These are phyloP conservation scores for Pleurotus ostreatus DNA, from an alignment of 768 basidiomycete genomes.

Conservation along the genomic window DNA sequence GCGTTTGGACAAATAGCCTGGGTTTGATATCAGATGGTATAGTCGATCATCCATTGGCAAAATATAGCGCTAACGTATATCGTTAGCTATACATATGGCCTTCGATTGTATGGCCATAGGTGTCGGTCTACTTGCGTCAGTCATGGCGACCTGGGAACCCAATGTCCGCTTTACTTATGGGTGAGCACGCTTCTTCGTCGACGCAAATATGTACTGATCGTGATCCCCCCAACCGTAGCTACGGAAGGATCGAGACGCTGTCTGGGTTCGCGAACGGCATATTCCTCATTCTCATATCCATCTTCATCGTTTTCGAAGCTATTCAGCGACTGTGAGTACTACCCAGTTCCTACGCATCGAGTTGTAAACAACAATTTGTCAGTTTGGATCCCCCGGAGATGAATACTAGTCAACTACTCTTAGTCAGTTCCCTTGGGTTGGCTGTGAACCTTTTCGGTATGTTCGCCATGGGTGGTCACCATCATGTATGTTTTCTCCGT, in stretches of 20 bases:
- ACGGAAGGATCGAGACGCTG: constrained; percentile 93
- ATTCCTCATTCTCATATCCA: constrained; percentile 88
- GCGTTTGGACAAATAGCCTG: constrained; percentile 95
- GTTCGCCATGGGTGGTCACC: constrained; percentile 97
- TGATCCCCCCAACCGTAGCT: constrained; percentile 39
- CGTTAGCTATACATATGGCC: constrained; percentile 95
- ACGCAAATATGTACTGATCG: background rate
- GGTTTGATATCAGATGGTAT: constrained; percentile 95
- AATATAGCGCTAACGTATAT: constrained; percentile 4
- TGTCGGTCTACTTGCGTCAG: constrained; percentile 91
- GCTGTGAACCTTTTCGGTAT: constrained; percentile 97
- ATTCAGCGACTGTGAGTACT: constrained; percentile 80
- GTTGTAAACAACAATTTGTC: background rate
- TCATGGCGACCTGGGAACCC: constrained; percentile 97
- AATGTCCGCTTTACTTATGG: constrained; percentile 96
- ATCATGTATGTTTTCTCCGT: constrained; percentile 51
- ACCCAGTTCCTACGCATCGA: background rate
- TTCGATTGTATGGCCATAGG: constrained; percentile 98
- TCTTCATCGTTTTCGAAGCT: constrained; percentile 98
- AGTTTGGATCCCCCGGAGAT: constrained; percentile 96
- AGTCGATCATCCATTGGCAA: constrained; percentile 9
- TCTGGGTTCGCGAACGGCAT: constrained; percentile 98
- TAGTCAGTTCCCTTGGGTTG: constrained; percentile 86
- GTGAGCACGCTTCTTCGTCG: constrained; percentile 33
- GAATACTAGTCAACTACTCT: constrained; percentile 88